A percentile compares a stretch with the other conserved stretches of the same genome.
Conservation (phyloP, 2,329 filamentous ascomycete genomes). For the Hortaea sp. region DNA sequence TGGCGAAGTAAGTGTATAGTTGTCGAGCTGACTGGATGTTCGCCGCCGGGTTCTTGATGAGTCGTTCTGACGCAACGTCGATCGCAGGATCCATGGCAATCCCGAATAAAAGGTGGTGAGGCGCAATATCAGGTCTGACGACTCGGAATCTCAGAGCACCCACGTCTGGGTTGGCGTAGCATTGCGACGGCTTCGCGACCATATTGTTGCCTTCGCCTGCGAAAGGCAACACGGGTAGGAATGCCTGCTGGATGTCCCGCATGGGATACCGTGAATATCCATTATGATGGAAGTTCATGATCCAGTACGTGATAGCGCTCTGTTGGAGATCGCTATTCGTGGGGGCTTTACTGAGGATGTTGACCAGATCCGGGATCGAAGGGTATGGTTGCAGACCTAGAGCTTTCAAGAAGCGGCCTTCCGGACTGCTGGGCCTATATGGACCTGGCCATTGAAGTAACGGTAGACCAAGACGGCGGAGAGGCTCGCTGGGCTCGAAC, state of each 20-base stretch:
- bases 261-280: constrained; percentile 60
- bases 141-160: constrained; percentile 73
- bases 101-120: constrained; percentile 76
- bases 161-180: constrained; percentile 72
- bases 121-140: constrained; percentile 62
- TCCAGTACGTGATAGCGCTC: constrained; percentile 69
- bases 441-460: constrained; percentile 75
- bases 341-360: constrained; percentile 60
- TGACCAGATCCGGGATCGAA: constrained; percentile 61
- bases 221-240: constrained; percentile 66
- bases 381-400: constrained; percentile 69
- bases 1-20: constrained; percentile 76
- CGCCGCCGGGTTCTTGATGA: constrained; percentile 63
- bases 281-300: constrained; percentile 68
- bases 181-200: constrained; percentile 63
- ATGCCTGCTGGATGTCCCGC: constrained; percentile 33
- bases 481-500: constrained; percentile 64
- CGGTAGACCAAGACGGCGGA: constrained; percentile 62
- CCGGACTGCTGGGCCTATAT: constrained; percentile 54
- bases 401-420: constrained; percentile 62
- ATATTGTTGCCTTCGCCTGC: constrained; percentile 37
- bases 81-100: constrained; percentile 76
- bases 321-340: constrained; percentile 51
- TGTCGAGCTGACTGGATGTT: constrained; percentile 55
- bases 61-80: constrained; percentile 59